These are phyloP conservation scores for Aspergillus sp. DNA, from an alignment of 2,329 filamentous ascomycete genomes.

Conservation along the genomic window DNA sequence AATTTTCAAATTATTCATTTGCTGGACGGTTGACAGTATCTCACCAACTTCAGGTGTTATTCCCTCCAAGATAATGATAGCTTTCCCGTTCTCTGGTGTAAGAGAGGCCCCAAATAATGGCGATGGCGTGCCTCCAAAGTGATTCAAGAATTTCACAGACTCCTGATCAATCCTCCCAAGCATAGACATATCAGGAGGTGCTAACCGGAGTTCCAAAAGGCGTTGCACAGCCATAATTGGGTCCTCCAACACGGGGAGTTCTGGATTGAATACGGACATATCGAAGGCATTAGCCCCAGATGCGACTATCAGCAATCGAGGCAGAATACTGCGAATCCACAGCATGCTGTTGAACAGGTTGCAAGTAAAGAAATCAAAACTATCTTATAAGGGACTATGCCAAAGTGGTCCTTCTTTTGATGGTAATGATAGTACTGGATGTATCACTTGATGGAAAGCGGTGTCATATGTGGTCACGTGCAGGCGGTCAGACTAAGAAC, in stretches of 20 bases:
- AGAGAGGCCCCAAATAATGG: constrained; percentile 44
- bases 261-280: constrained; percentile 23
- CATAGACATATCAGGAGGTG: constrained; percentile 42
- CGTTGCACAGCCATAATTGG: constrained; percentile 23
- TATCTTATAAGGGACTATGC: background rate
- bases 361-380: background rate
- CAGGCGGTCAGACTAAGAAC: background rate
- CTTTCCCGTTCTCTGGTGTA: constrained; percentile 15
- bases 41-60: constrained; percentile 55
- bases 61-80: constrained; percentile 46
- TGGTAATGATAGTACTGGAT: background rate
- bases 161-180: constrained; percentile 38
- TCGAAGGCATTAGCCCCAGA: constrained; percentile 23
- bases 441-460: background rate
- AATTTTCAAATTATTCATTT: constrained; percentile 1
- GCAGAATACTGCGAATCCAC: constrained; percentile 20
- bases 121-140: constrained; percentile 50
- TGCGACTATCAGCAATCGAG: constrained; percentile 18
- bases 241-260: constrained; percentile 1
- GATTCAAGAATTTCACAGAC: constrained; percentile 52
- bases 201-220: constrained; percentile 43
- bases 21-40: constrained; percentile 17
- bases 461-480: background rate
- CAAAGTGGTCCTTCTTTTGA: too few relatives aligned
- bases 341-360: constrained; percentile 18